These are phyloP conservation scores for Gossypium turneri DNA, from an alignment of 345 rosid genomes.

Conservation along the genomic window DNA sequence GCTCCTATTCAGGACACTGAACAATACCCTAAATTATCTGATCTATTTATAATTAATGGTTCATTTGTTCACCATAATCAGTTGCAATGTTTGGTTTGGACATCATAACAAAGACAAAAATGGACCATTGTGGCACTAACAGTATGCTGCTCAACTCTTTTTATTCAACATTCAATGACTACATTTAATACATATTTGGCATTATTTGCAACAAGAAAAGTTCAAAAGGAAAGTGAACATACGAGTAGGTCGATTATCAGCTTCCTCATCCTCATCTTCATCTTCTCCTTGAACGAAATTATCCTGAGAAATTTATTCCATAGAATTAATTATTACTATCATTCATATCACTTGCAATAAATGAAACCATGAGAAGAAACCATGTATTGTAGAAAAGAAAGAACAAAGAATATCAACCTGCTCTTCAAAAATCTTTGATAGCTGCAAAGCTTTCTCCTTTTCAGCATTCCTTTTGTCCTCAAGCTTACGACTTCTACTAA, in stretches of 20 bases:
- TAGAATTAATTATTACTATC: slow-evolving; percentile 12
- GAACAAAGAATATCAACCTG: slow-evolving; percentile 40
- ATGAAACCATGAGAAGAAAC: background rate
- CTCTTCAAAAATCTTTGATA: slow-evolving; percentile 81
- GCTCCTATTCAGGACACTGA: slow-evolving; percentile 4
- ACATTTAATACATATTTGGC: slow-evolving; percentile 5
- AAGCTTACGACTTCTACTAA: slow-evolving; percentile 65
- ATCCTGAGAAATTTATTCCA: slow-evolving; percentile 48
- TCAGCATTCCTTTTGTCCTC: slow-evolving; percentile 66
- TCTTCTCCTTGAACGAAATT: slow-evolving; percentile 57
- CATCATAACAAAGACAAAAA: background rate
- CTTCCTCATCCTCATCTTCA: slow-evolving; percentile 73
- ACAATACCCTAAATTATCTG: slow-evolving; percentile 1
- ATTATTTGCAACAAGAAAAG: background rate
- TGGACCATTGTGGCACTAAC: background rate
- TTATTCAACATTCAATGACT: background rate
- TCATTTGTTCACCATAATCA: background rate
- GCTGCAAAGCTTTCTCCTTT: slow-evolving; percentile 75
- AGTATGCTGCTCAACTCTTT: background rate
- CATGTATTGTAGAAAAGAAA: slow-evolving; percentile 17
- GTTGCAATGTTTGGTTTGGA: background rate
- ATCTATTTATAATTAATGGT: background rate
- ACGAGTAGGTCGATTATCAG: slow-evolving; percentile 37
- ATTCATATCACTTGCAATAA: slow-evolving; percentile 4
- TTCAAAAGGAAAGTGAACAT: slow-evolving; percentile 18